Evolutionary conservation across 2,329 filamentous ascomycete species (phyloP).

Genomic region (Cercospora citrullina): DNA sequence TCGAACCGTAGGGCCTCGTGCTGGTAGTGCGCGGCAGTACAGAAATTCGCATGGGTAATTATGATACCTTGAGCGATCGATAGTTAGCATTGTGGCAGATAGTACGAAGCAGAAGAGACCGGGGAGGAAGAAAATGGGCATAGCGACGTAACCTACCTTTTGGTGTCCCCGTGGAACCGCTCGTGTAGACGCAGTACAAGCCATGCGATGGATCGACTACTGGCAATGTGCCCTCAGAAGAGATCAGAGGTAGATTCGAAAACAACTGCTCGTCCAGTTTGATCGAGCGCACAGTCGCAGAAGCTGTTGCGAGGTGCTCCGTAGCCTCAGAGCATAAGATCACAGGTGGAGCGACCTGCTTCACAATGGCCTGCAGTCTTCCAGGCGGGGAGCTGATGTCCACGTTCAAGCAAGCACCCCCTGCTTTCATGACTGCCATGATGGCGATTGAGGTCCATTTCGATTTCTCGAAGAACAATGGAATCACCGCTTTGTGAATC

Average conservation of each 20-base stretch:
- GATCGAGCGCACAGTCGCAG: not conserved
- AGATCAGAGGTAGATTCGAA: too few species aligned
- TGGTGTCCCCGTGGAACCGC: constrained; percentile 13
- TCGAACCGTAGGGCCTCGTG: not conserved
- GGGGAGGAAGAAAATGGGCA: not conserved
- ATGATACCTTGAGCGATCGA: constrained; percentile 5
- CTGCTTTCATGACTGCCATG: constrained; percentile 44
- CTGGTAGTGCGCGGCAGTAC: constrained; percentile 11
- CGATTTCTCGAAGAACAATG: constrained; percentile 43
- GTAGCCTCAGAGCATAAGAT: constrained; percentile 12
- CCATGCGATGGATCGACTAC: not conserved
- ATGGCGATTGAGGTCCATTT: constrained; percentile 40
- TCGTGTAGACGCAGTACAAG: constrained; percentile 9
- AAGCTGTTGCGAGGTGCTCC: not conserved
- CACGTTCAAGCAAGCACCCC: constrained; percentile 41
- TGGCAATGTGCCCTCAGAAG: not conserved
- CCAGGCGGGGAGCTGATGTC: constrained; percentile 35
- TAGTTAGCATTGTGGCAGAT: not conserved
- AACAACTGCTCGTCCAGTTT: not conserved
- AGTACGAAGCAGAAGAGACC: not conserved
- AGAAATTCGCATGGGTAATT: constrained; percentile 14
- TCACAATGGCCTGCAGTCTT: constrained; percentile 13
- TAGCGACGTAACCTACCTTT: not conserved
- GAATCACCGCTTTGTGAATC: not conserved
- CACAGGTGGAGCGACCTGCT: constrained; percentile 28